Percentiles rank a stretch among this genome's conserved stretches.
Conservation (phyloP, 352 stramenopile genomes). For the Phytopythium vexans region DNA sequence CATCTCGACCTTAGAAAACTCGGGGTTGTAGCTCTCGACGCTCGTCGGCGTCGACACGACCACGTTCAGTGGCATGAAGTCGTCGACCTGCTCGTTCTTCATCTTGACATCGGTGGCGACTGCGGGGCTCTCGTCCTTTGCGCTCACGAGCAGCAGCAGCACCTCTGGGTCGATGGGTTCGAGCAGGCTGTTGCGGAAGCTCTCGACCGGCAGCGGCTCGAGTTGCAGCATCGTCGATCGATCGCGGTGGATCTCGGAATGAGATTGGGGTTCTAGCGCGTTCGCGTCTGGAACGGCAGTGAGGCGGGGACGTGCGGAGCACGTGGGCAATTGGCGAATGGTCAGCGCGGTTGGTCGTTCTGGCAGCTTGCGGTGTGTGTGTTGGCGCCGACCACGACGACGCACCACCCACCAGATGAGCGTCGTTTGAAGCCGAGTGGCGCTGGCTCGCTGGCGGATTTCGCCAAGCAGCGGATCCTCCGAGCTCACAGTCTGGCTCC, state of each 20-base stretch:
- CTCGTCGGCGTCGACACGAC: constrained; percentile 25
- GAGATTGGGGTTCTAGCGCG: background rate
- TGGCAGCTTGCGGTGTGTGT: no score
- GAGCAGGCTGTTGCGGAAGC: constrained; percentile 1
- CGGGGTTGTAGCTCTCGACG: constrained; percentile 28
- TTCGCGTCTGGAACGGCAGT: no score
- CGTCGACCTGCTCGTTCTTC: constrained; percentile 13
- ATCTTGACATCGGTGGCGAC: constrained; percentile 2
- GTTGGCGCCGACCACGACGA: no score
- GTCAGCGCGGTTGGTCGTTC: no score
- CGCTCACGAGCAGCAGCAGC: constrained; percentile 20
- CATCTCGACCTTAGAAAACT: constrained; percentile 33
- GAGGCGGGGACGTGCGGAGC: no score
- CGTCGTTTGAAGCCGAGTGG: no score
- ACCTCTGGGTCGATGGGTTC: constrained; percentile 34
- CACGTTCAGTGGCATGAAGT: constrained; percentile 30
- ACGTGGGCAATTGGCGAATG: no score
- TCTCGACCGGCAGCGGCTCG: constrained; percentile 4
- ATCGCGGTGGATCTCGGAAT: background rate
- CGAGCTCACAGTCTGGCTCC: no score
- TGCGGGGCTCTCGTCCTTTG: constrained; percentile 3
- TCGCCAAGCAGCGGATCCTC: no score
- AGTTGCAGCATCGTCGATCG: constrained; percentile 3
- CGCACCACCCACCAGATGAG: no score
- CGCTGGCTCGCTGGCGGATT: no score